Evolutionary conservation across 441 rosid species (phyloP).

Genomic region (Pelargonium fulgidum): DNA sequence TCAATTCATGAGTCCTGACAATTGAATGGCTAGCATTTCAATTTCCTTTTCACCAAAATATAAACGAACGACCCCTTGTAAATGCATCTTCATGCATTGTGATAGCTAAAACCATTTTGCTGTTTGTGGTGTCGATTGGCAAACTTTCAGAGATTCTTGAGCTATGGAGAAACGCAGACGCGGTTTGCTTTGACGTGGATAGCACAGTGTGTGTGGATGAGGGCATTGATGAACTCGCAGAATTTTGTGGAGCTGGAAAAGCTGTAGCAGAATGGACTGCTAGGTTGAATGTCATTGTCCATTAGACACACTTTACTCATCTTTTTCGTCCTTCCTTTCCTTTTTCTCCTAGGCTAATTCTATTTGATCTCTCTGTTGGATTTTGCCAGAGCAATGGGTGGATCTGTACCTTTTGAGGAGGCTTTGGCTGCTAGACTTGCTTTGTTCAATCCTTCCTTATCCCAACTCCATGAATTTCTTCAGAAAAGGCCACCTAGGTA

Average conservation of each 20-base stretch:
- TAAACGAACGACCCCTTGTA: neutral
- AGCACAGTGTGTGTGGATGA: conserved; percentile 94
- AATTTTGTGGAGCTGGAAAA: conserved; percentile 94
- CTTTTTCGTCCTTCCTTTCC: conserved; percentile 11
- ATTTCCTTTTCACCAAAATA: too few species aligned
- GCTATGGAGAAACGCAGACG: conserved; percentile 70
- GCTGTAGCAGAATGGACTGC: conserved; percentile 99
- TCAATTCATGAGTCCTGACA: too few species aligned
- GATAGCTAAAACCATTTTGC: conserved; percentile 12
- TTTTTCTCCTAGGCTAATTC: conserved; percentile 2
- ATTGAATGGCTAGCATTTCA: too few species aligned
- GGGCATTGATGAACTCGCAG: conserved; percentile 97
- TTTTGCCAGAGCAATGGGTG: conserved; percentile 85
- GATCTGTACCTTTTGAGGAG: conserved; percentile 91
- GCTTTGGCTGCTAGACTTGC: conserved; percentile 84
- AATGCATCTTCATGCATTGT: neutral
- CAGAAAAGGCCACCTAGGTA: conserved; percentile 76
- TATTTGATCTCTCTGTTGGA: conserved; percentile 17
- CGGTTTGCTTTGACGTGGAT: conserved; percentile 97
- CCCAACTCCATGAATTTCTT: conserved; percentile 72
- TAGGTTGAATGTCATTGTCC: conserved; percentile 43
- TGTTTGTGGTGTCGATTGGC: conserved; percentile 20
- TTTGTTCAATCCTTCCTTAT: conserved; percentile 73
- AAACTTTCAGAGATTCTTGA: conserved; percentile 52
- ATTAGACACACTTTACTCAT: conserved; percentile 4